phyloP scores from a whole-genome alignment of 2,329 filamentous ascomycete genomes.

The Calonectria pauciramosa region DNA sequence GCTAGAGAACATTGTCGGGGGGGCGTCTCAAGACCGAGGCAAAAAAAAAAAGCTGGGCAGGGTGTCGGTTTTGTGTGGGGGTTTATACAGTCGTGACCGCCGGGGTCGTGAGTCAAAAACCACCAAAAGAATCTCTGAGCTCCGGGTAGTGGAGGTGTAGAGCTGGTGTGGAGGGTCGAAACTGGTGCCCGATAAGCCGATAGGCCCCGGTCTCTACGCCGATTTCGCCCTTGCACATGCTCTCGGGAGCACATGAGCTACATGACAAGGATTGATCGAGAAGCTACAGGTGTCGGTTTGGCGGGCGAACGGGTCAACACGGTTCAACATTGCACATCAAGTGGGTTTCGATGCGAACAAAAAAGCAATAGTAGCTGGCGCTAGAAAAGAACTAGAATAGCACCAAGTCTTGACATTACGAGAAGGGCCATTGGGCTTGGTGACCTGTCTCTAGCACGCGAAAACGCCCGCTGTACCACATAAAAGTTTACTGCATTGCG shows the following conservation, averaged over 20 bases:
- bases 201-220: conserved; percentile 40
- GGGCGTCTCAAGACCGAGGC: neutral
- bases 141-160: conserved; percentile 28
- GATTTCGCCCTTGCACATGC: conserved; percentile 36
- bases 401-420: neutral
- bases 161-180: conserved; percentile 21
- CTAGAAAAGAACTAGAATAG: conserved; percentile 9
- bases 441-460: neutral
- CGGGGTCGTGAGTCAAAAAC: conserved; percentile 31
- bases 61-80: conserved; percentile 19
- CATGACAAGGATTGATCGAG: neutral
- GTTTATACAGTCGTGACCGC: conserved; percentile 21
- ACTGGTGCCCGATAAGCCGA: conserved; percentile 44
- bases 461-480: neutral
- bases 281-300: neutral
- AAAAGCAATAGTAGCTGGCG: neutral
- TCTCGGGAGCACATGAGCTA: neutral
- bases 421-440: neutral
- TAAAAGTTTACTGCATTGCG: neutral
- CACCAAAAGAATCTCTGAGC: conserved; percentile 25
- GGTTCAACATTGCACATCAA: neutral
- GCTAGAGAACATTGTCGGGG: conserved; percentile 40
- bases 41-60: neutral
- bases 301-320: conserved; percentile 20
- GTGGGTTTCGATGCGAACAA: neutral